Evolutionary conservation across 2,329 filamentous ascomycete species (phyloP), one percentile per base, ranked within the genome.

Genomic region (Zymoseptoria ardabiliae): DNA sequence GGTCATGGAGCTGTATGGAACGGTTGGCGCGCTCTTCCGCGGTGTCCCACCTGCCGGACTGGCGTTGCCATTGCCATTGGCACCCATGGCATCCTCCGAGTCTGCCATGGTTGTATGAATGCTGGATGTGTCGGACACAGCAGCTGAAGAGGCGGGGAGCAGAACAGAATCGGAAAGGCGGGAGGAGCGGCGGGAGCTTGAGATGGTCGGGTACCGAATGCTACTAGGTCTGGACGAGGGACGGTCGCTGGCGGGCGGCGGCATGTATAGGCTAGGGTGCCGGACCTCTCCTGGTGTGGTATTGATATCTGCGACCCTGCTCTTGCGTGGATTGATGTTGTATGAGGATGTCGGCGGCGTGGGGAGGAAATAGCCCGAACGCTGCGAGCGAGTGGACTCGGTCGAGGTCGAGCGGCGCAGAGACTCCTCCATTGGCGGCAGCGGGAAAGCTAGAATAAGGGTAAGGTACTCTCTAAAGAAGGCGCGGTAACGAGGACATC

Each of bases 261-360:
- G 84, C 81, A 88, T 86, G 64, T 83, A 87, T 61, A 87, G 78
- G 71, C 79, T 86, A 58, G 85, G 79, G 69, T 81, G 79, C 59
- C 85, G 83, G 63, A 82, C 79, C 71, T 82, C 79, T 63, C 78
- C 77, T 58, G 81, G 79, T 61, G 81, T 82, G 28, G 81, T 82
- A 63, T 82, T 82, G 35, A 85, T 79, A 68, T 88, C 84, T 58
- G 80, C 81, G 71, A 83, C 79, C 58, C 80, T 78, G 64, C 80
- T 78, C 72, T 87, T 88, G 61, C 81, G 81, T 65, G n/a, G 56
- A 20, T 45, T 45, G 35, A 45, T n/a, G 35, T 13, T 45, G 13
- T 45, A n/a, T n/a, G 35, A 45, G 35, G 35, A n/a, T 2, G 35
- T n/a, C 13, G 35, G 13, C 17, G 17, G 35, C 4, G 35, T 17